These are phyloP conservation scores for Cytospora mali DNA, from an alignment of 2,329 filamentous ascomycete genomes.

Conservation along the genomic window DNA sequence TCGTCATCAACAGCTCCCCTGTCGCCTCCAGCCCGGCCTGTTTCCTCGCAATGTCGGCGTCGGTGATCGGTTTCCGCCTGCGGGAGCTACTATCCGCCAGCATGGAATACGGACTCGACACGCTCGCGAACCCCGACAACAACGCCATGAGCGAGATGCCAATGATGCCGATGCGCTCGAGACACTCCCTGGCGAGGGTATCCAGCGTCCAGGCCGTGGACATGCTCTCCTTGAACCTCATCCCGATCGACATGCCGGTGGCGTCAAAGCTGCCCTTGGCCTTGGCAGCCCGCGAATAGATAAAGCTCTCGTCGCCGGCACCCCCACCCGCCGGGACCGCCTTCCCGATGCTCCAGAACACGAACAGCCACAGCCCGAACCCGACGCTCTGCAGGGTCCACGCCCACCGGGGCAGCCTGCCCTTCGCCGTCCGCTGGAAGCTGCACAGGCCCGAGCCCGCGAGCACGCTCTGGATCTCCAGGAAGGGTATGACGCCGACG, in stretches of 20 bases:
- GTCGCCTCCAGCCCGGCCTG: slow-evolving; percentile 78
- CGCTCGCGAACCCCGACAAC: slow-evolving; percentile 86
- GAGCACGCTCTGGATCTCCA: slow-evolving; percentile 73
- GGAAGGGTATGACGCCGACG: slow-evolving; percentile 73
- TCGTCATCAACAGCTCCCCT: slow-evolving; percentile 75
- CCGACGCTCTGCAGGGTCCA: slow-evolving; percentile 66
- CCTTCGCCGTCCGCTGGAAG: slow-evolving; percentile 60
- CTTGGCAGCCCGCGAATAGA: slow-evolving; percentile 30
- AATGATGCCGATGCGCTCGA: slow-evolving; percentile 77
- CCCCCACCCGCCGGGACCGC: slow-evolving; percentile 54
- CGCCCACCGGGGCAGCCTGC: slow-evolving; percentile 59
- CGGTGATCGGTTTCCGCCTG: slow-evolving; percentile 62
- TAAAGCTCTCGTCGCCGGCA: slow-evolving; percentile 29
- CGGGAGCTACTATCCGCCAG: slow-evolving; percentile 64
- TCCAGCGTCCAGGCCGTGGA: slow-evolving; percentile 31
- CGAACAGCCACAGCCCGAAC: slow-evolving; percentile 69
- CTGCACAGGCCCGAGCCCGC: slow-evolving; percentile 59
- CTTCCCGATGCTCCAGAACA: slow-evolving; percentile 76
- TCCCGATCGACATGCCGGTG: slow-evolving; percentile 36
- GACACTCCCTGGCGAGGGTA: slow-evolving; percentile 54
- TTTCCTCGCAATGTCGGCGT: slow-evolving; percentile 75
- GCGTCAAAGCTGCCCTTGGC: slow-evolving; percentile 37
- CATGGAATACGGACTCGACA: slow-evolving; percentile 83
- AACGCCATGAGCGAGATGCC: slow-evolving; percentile 86
- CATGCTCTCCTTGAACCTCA: slow-evolving; percentile 29